Percentiles rank a stretch among this genome's conserved stretches.
Conservation (phyloP, 1,284 basidiomycete genomes). For the Trichosporon coremiiforme region DNA sequence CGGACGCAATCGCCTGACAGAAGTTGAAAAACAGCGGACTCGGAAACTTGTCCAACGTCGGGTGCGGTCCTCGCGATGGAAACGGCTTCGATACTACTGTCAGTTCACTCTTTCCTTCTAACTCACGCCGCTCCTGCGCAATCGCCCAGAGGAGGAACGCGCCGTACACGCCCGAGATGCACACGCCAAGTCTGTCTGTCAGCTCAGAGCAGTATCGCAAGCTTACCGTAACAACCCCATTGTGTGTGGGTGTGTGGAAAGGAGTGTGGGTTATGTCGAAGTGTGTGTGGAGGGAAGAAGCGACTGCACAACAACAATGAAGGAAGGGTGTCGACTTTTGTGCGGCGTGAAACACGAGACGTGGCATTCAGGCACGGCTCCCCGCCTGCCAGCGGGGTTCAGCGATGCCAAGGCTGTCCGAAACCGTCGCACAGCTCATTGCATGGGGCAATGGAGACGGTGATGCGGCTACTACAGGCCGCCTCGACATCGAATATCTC, state of each 20-base stretch:
- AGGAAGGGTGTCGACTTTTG: slow-evolving; percentile 8
- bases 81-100: slow-evolving; percentile 78
- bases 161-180: slow-evolving; percentile 56
- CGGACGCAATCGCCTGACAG: slow-evolving; percentile 79
- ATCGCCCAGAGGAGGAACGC: slow-evolving; percentile 75
- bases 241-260: slow-evolving; percentile 6
- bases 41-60: slow-evolving; percentile 66
- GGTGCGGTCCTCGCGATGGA: slow-evolving; percentile 62
- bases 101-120: neutral
- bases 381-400: neutral
- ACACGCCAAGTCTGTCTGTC: slow-evolving; percentile 46
- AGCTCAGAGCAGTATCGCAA: neutral
- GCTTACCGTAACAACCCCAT: slow-evolving; percentile 28
- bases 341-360: slow-evolving; percentile 17
- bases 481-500: neutral
- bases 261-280: neutral
- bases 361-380: slow-evolving; percentile 19
- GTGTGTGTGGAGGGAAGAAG: neutral
- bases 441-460: neutral
- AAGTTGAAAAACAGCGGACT: slow-evolving; percentile 86
- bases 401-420: neutral
- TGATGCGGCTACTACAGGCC: neutral
- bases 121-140: slow-evolving; percentile 68
- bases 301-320: neutral
- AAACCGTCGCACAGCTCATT: neutral